Evolutionary conservation across 768 basidiomycete species (phyloP).

Genomic region (Suillus discolor): DNA sequence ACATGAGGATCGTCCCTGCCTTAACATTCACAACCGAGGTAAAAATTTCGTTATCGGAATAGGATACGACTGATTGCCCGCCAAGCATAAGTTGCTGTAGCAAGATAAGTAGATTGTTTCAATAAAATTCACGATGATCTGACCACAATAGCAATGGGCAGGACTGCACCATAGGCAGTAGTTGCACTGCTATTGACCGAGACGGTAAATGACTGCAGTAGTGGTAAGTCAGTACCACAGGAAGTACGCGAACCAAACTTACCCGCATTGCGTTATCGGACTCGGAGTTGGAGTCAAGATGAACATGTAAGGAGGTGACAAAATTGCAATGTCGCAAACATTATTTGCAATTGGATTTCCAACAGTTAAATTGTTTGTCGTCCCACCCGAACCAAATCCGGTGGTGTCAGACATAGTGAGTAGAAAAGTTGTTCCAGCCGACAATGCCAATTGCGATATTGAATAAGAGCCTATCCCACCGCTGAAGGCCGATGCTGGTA

Average conservation of each 20-base stretch:
- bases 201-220: conserved; percentile 47
- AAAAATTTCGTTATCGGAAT: conserved; percentile 39
- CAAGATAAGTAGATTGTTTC: conserved; percentile 2
- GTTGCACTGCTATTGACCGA: too few relatives aligned
- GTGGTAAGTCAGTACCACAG: conserved; percentile 9
- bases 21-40: conserved; percentile 60
- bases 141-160: conserved; percentile 59
- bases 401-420: background rate
- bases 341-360: conserved; percentile 40
- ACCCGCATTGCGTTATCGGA: conserved; percentile 66
- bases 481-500: background rate
- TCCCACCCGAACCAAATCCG: conserved; percentile 37
- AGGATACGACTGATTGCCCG: conserved; percentile 52
- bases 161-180: too few relatives aligned
- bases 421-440: background rate
- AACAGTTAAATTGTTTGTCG: conserved; percentile 49
- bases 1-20: conserved; percentile 59
- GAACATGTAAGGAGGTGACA: conserved; percentile 48
- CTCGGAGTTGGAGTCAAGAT: conserved; percentile 44
- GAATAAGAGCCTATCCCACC: background rate
- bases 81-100: conserved; percentile 63
- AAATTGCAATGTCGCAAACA: conserved; percentile 51
- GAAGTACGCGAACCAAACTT: conserved; percentile 17
- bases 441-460: background rate
- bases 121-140: conserved; percentile 14